phyloP scores from a whole-genome alignment of 768 basidiomycete species.

The Gymnopilus junonius region DNA sequence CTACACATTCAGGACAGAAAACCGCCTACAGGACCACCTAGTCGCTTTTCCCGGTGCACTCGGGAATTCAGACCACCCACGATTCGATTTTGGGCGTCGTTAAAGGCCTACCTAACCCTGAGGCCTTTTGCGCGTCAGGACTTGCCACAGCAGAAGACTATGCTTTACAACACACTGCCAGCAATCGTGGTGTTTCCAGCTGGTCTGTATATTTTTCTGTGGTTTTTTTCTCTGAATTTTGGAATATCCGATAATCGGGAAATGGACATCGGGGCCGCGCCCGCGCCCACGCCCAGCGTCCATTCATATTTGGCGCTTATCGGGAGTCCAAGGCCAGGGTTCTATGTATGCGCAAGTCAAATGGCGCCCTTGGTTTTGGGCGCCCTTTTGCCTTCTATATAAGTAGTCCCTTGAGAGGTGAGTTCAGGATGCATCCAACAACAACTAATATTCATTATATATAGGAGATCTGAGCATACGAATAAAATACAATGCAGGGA shows the following conservation, averaged over 20 bases:
- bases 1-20: background rate
- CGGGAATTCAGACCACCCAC: conserved; percentile 25
- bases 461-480: conserved; percentile 12
- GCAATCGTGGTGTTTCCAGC: background rate
- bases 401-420: background rate
- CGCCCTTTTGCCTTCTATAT: conserved; percentile 13
- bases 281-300: conserved; percentile 12
- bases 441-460: conserved; percentile 9
- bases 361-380: conserved; percentile 19
- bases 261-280: conserved; percentile 11
- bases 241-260: conserved; percentile 2
- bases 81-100: conserved; percentile 1
- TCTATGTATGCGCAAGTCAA: background rate
- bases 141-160: background rate
- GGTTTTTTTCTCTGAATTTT: conserved; percentile 11
- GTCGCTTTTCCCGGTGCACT: conserved; percentile 28
- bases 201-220: background rate
- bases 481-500: conserved; percentile 8
- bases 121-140: background rate
- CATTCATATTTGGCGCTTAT: conserved; percentile 8
- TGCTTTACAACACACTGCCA: background rate
- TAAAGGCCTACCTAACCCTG: background rate
- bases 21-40: background rate
- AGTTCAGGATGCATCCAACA: background rate
- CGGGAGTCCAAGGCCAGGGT: background rate